phyloP scores from a whole-genome alignment of 106 monocot species.

The Ottelia alismoides region DNA sequence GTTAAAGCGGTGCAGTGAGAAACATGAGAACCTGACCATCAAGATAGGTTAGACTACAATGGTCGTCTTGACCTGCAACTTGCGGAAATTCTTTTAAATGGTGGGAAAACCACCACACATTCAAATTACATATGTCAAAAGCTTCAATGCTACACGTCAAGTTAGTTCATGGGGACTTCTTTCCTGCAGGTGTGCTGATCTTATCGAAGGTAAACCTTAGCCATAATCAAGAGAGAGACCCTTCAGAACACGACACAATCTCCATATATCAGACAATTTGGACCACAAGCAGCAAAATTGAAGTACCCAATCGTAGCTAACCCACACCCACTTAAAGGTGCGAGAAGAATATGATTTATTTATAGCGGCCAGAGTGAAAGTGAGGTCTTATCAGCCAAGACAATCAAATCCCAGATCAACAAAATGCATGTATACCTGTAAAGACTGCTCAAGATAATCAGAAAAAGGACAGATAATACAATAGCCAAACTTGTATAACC shows the following conservation, averaged over 20 bases:
- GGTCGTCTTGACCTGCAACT: background rate
- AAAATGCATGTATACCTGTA: too few relatives aligned
- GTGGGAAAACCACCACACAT: background rate
- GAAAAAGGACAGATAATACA: too few relatives aligned
- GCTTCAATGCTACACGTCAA: too few relatives aligned
- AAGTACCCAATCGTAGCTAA: constrained; percentile 14
- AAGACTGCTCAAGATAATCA: too few relatives aligned
- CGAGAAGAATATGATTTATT: constrained; percentile 7
- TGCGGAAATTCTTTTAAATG: background rate
- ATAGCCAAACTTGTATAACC: too few relatives aligned
- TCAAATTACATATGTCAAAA: background rate
- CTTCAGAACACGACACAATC: constrained; percentile 53
- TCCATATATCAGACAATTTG: constrained; percentile 39
- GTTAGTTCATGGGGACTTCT: constrained; percentile 4
- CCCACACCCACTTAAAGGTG: constrained; percentile 52
- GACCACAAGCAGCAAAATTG: constrained; percentile 12
- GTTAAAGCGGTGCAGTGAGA: constrained; percentile 18
- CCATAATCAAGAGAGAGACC: constrained; percentile 81
- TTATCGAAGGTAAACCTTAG: constrained; percentile 29
- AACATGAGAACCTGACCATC: constrained; percentile 56
- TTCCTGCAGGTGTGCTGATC: background rate
- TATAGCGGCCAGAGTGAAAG: constrained; percentile 31
- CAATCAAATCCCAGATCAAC: too few relatives aligned
- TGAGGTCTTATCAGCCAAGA: constrained; percentile 6
- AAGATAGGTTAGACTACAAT: too few relatives aligned